Conservation (phyloP, 129 eudicot genomes). For the Flaveria sonorensis region DNA sequence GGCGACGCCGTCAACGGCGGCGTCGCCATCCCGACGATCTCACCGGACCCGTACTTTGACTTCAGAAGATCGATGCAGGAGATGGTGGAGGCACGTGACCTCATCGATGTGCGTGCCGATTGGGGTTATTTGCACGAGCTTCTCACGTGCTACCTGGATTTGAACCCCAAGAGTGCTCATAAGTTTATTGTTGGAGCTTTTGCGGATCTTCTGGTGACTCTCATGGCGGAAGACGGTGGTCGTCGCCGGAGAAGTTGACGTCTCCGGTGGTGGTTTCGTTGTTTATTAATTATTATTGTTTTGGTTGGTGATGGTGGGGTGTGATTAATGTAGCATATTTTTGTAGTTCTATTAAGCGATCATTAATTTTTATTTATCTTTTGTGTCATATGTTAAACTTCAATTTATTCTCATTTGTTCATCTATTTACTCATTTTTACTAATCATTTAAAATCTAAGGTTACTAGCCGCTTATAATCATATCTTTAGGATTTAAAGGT, state of each 20-base stretch:
- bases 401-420: neutral
- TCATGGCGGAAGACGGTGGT: conserved; percentile 37
- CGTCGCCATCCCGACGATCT: conserved; percentile 63
- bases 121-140: conserved; percentile 93
- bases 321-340: conserved; percentile 37
- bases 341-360: conserved; percentile 19
- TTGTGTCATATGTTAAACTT: neutral
- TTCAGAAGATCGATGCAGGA: conserved; percentile 96
- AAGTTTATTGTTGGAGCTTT: conserved; percentile 89
- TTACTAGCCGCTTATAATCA: too few species aligned
- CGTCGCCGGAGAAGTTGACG: conserved; percentile 38
- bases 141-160: conserved; percentile 66
- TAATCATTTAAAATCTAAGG: too few species aligned
- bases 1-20: conserved; percentile 36
- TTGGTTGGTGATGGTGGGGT: conserved; percentile 16
- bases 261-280: neutral
- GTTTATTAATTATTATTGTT: conserved; percentile 10
- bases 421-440: neutral
- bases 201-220: conserved; percentile 70
- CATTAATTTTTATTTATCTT: neutral
- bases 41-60: conserved; percentile 85
- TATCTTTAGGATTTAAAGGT: too few species aligned
- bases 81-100: conserved; percentile 95
- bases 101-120: conserved; percentile 51
- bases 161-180: conserved; percentile 85